Evolutionary conservation across 345 rosid species (phyloP).

Genomic region (Moricandia arvensis): DNA sequence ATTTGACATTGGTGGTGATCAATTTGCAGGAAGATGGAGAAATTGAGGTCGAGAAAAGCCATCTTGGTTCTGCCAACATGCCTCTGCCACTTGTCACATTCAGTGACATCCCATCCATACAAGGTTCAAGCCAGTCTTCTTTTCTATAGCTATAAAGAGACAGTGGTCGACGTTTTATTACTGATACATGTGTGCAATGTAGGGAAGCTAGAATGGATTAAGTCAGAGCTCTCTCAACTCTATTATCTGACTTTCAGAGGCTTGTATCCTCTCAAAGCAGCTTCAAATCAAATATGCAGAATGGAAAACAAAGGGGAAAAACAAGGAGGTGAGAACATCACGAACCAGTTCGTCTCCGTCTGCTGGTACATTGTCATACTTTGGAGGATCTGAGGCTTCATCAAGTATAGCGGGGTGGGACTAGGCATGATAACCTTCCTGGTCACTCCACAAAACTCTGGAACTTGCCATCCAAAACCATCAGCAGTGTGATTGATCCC

Average conservation of each 20-base stretch:
- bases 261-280: slow-evolving; percentile 30
- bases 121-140: slow-evolving; percentile 48
- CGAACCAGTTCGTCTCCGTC: slow-evolving; percentile 41
- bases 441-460: slow-evolving; percentile 55
- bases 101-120: slow-evolving; percentile 55
- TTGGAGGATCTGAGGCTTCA: slow-evolving; percentile 40
- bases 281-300: slow-evolving; percentile 41
- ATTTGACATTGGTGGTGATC: slow-evolving; percentile 13
- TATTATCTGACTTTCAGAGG: slow-evolving; percentile 35
- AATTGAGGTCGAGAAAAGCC: slow-evolving; percentile 75
- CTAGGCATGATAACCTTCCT: slow-evolving; percentile 42
- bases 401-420: slow-evolving; percentile 48
- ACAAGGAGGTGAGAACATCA: slow-evolving; percentile 26
- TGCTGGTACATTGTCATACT: slow-evolving; percentile 34
- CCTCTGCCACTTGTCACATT: slow-evolving; percentile 63
- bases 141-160: background rate
- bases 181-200: slow-evolving; percentile 17
- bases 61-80: slow-evolving; percentile 45
- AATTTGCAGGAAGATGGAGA: slow-evolving; percentile 61
- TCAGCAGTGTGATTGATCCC: slow-evolving; percentile 42
- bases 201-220: slow-evolving; percentile 50
- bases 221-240: slow-evolving; percentile 35
- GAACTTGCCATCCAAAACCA: slow-evolving; percentile 47
- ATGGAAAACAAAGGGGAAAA: slow-evolving; percentile 31
- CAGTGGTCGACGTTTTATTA: slow-evolving; percentile 17